Evolutionary conservation across 2,329 filamentous ascomycete genomes (phyloP).

Genomic region (Aureobasidium sp.): DNA sequence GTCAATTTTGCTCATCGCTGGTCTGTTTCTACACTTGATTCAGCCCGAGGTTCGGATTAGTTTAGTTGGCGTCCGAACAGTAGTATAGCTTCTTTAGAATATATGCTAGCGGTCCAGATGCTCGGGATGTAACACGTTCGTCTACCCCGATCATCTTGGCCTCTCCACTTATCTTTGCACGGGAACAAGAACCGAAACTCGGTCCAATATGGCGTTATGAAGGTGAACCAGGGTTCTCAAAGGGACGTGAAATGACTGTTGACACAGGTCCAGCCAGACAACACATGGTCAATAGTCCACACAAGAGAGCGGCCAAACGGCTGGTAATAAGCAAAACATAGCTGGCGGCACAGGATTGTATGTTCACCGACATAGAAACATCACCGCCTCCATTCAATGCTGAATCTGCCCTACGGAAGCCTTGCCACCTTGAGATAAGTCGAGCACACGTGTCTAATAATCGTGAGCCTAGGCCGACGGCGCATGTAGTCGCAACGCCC

Average conservation of each 20-base stretch:
- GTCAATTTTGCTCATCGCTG: background rate
- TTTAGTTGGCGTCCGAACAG: background rate
- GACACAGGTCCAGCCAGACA: background rate
- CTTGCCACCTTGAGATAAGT: background rate
- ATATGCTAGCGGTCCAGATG: conserved; percentile 6
- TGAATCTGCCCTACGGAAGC: background rate
- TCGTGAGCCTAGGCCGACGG: background rate
- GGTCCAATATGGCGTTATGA: conserved; percentile 10
- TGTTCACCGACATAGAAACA: background rate
- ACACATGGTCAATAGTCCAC: background rate
- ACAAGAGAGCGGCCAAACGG: background rate
- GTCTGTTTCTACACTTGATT: background rate
- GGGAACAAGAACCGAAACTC: background rate
- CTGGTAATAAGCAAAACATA: background rate
- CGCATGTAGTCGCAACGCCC: background rate
- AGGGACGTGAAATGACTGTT: background rate
- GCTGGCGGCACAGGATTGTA: background rate
- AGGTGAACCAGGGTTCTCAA: background rate
- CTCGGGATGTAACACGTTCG: background rate
- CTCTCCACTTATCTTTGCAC: background rate
- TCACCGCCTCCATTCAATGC: background rate
- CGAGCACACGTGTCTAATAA: background rate
- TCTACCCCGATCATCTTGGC: background rate
- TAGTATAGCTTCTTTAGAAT: conserved; percentile 3
- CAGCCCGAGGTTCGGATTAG: background rate